Evolutionary conservation across 2,329 filamentous ascomycete species (phyloP).

Genomic region (Hypoxylon sp.): DNA sequence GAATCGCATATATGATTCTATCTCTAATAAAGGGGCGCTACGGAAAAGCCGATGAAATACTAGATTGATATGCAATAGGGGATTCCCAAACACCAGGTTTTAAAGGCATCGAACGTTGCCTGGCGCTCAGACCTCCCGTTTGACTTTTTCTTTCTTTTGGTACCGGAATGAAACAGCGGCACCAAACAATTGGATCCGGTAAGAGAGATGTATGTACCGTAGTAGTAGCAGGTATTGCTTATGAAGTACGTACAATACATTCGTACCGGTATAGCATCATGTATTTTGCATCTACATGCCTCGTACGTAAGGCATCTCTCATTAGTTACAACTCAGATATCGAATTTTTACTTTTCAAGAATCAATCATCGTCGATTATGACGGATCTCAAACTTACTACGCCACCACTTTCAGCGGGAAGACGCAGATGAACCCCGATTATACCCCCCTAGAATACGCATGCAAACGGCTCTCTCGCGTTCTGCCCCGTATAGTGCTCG

Average conservation of each 20-base stretch:
- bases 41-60: not conserved
- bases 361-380: conserved; percentile 25
- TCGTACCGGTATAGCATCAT: not conserved
- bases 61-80: conserved; percentile 20
- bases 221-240: not conserved
- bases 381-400: conserved; percentile 24
- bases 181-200: conserved; percentile 27
- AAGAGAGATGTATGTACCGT: not conserved
- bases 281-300: conserved; percentile 3
- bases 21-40: conserved; percentile 2
- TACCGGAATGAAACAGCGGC: conserved; percentile 35
- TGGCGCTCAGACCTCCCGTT: conserved; percentile 28
- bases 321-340: conserved; percentile 38
- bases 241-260: conserved; percentile 4
- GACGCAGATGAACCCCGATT: conserved; percentile 5
- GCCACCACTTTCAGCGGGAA: conserved; percentile 16
- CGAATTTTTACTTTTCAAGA: conserved; percentile 33
- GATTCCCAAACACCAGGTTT: conserved; percentile 16
- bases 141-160: conserved; percentile 21
- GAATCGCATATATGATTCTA: conserved; percentile 9
- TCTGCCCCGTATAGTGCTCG: conserved; percentile 18
- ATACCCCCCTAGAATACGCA: conserved; percentile 14
- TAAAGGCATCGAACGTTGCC: conserved; percentile 12
- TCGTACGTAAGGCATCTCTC: conserved; percentile 4
- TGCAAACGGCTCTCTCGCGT: conserved; percentile 2